phyloP scores from a whole-genome alignment of 2,329 filamentous ascomycete species.

The Ceratocystis harringtonii region DNA sequence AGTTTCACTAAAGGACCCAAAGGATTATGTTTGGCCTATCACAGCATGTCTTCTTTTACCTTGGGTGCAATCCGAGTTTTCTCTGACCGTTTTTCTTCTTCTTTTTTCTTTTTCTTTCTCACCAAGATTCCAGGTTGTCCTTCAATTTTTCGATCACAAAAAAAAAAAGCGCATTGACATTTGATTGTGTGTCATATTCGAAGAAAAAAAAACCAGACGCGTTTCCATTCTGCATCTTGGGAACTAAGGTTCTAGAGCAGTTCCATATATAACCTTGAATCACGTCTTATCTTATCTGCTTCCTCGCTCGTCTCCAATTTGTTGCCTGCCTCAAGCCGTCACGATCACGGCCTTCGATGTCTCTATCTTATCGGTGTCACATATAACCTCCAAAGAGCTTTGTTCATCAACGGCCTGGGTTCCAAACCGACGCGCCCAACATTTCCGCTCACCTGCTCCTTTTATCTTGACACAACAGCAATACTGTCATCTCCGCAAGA shows the following conservation, averaged over 20 bases:
- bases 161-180: conserved; percentile 1
- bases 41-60: neutral
- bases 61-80: neutral
- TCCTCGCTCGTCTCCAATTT: neutral
- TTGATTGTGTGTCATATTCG: neutral
- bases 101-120: neutral
- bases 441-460: no score
- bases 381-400: neutral
- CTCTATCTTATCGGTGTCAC: neutral
- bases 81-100: neutral
- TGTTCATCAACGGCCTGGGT: neutral
- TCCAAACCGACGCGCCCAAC: neutral
- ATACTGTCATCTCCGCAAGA: neutral
- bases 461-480: neutral
- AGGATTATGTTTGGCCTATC: neutral
- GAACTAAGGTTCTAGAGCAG: neutral
- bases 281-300: conserved; percentile 6
- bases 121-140: neutral
- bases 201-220: neutral
- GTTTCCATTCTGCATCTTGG: neutral
- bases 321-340: neutral
- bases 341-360: conserved; percentile 1
- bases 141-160: neutral
- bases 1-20: neutral
- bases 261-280: conserved; percentile 5